phyloP scores from a whole-genome alignment of 768 basidiomycete species.

The Tulasnella sp. region DNA sequence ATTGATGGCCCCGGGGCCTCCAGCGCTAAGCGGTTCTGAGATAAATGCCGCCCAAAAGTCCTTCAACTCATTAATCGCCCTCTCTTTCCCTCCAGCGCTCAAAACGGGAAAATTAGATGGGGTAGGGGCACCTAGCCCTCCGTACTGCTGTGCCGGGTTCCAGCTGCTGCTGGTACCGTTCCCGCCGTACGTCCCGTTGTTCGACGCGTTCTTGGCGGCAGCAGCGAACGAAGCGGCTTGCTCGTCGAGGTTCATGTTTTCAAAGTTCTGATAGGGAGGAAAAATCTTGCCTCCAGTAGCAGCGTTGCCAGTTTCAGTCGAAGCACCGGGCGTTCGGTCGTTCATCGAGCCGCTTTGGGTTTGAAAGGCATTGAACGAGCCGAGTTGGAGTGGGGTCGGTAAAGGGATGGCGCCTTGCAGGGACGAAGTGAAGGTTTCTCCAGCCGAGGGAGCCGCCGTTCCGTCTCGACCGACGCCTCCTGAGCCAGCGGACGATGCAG shows the following conservation, averaged over 20 bases:
- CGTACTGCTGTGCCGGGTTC: background rate
- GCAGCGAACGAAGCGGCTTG: constrained; percentile 10
- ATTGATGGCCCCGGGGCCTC: background rate
- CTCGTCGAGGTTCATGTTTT: constrained; percentile 23
- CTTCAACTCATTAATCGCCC: constrained; percentile 24
- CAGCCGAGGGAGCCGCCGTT: background rate
- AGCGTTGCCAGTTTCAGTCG: background rate
- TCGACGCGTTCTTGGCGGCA: constrained; percentile 20
- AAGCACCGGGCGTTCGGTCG: background rate
- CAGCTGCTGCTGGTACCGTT: background rate
- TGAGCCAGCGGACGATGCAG: constrained; percentile 9
- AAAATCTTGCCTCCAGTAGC: background rate
- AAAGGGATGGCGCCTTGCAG: constrained; percentile 17
- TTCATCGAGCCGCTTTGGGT: background rate
- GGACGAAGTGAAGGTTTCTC: background rate
- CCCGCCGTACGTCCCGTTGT: background rate
- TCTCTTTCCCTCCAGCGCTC: constrained; percentile 24
- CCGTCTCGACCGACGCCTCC: background rate
- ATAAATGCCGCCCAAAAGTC: constrained; percentile 27
- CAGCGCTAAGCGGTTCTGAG: constrained; percentile 24
- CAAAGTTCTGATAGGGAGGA: constrained; percentile 22
- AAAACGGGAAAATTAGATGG: background rate
- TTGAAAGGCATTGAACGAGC: background rate
- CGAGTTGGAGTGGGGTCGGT: constrained; percentile 13
- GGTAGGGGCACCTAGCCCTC: background rate